Evolutionary conservation across 352 stramenopile genomes (phyloP), one percentile per base, ranked within the genome.

Genomic region (Phytophthora multivora): DNA sequence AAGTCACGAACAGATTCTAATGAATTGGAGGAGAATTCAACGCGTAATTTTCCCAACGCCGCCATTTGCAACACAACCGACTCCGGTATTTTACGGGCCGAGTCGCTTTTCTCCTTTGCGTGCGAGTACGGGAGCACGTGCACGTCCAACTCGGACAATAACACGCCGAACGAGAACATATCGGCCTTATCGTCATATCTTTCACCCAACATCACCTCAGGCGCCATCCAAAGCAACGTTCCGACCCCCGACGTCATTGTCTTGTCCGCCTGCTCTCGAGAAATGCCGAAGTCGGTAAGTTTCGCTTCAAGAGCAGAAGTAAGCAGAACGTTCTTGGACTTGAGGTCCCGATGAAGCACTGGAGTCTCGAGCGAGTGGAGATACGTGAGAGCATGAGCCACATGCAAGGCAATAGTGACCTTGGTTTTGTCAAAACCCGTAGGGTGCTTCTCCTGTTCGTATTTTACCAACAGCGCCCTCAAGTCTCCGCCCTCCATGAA

Each of bases 401-500:
- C 56, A 11, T 78, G 60, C 9, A 78, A 45, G 1, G 66, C 69
- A 21, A 85, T 80, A 26, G 61, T 71, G 26, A 79, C 62, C 60
- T 85, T 84, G 23, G 59, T 57, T 28, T 52, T 18, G 56, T 71
- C 51, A 39, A 75, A 79, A 3, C 73, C 70, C 12, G 42, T 41
- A 15, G 52, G 9, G 5, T 61, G 53, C 0, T 47, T 55, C 3
- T 52, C 16, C n/a, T 39, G 19, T 18, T 61, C 51, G 28, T 74
- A 63, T 11, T 30, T 35, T 0, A n/a, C 30, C n/a, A 82, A 53
- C 11, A 83, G 33, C 3, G 50, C 45, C 7, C 73, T 54, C 18
- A 86, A 42, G 35, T 86, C 75, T 3, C 76, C 76, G 7, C 66
- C 62, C 26, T 67, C 51, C 73, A 82, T 74, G 31, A 71, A 77